These are phyloP conservation scores for Claviceps digitariae DNA, from an alignment of 2,329 filamentous ascomycete species.

Conservation along the genomic window DNA sequence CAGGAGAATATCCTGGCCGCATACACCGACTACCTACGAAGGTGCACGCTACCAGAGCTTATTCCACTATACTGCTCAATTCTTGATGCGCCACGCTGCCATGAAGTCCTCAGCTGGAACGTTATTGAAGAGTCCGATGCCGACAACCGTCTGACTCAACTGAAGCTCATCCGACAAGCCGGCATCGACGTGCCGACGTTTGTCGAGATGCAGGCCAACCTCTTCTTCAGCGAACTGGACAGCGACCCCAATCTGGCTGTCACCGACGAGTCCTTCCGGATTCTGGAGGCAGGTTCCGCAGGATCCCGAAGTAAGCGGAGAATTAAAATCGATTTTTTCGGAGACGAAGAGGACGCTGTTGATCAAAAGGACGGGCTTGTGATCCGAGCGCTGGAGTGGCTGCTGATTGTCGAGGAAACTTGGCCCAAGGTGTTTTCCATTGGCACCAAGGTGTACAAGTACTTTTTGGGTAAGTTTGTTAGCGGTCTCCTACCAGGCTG, in stretches of 20 bases:
- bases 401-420: slow-evolving; percentile 57
- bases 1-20: slow-evolving; percentile 66
- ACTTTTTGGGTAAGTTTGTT: slow-evolving; percentile 60
- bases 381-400: slow-evolving; percentile 76
- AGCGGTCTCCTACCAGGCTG: no score
- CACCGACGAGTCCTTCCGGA: slow-evolving; percentile 32
- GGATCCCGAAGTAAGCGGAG: slow-evolving; percentile 41
- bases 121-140: slow-evolving; percentile 58
- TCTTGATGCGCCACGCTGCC: slow-evolving; percentile 48
- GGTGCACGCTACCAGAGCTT: slow-evolving; percentile 58
- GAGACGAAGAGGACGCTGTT: slow-evolving; percentile 39
- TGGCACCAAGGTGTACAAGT: slow-evolving; percentile 63
- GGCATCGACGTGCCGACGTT: slow-evolving; percentile 61
- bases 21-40: slow-evolving; percentile 69
- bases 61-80: slow-evolving; percentile 83
- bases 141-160: slow-evolving; percentile 50
- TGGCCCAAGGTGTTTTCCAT: slow-evolving; percentile 58
- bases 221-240: slow-evolving; percentile 37
- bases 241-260: slow-evolving; percentile 18
- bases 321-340: slow-evolving; percentile 58
- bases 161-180: slow-evolving; percentile 63
- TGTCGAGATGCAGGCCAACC: slow-evolving; percentile 50
- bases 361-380: slow-evolving; percentile 53
- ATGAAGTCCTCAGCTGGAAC: slow-evolving; percentile 61
- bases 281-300: slow-evolving; percentile 29